Base-by-base conservation (phyloP, 2,329 filamentous ascomycete genomes). In the Neophaeococcomyces aloes region DNA sequence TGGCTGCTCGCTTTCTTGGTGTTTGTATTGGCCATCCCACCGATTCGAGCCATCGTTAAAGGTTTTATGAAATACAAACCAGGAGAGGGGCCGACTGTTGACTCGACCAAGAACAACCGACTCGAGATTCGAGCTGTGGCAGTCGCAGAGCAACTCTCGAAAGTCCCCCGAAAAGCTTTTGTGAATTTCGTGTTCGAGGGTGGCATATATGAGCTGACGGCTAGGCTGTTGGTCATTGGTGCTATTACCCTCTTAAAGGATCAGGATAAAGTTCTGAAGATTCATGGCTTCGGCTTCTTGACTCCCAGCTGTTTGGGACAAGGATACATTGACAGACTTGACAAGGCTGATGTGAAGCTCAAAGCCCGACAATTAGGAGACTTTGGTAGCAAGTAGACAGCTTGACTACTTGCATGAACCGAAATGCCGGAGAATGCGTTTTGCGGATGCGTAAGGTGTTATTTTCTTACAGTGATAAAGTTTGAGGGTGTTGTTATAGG, bases 21-120 rank as follows among this genome's bases (percentile, higher is more conserved):
- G 7, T 44, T 72, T 4, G 64, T 70, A 1, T 56, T 81, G 2
- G 47, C 66, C 3, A 48, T 76, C 17, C 65, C 74, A 3, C 75
- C 74, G 0, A 61, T 77, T 0, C 71, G 77, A 14, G 72, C 66
- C 61, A 48, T 74, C 3, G 43, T 71, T 30, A 66, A 66, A 48
- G 62, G 63, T 35, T 52, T 72, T 21, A 58, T 74, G 27, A 45
- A 34, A 7, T 69, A 66, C 41, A 59, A 64, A n/a, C 72, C 73
- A 2, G 74, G 75, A 1, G 52, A 65, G 21, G 74, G 74, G 0
- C 68, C 71, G 1, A 57, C 56, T 3, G 63, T 60, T 50, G 68
- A 74, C 56, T 65, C 53, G 39, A 62, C 53, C 33, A 48, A 49
- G 29, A 59, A 63, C 38, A 64, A 69, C 39, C 54, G 48, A 8